Evolutionary conservation across 2,329 filamentous ascomycete species (phyloP).

Genomic region (Blastomyces parvus): DNA sequence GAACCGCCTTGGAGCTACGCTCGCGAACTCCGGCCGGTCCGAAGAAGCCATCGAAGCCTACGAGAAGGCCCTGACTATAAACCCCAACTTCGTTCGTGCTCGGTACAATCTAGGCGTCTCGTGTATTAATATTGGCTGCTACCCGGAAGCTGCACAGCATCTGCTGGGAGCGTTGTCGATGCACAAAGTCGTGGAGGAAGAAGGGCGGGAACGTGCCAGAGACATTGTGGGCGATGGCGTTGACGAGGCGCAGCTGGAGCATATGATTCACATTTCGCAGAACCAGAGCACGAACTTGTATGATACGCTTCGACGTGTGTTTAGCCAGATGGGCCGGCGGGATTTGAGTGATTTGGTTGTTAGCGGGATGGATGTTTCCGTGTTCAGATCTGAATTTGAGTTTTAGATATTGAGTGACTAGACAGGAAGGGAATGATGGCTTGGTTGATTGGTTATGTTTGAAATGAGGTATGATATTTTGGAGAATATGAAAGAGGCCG

Average conservation of each 20-base stretch:
- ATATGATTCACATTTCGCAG: slow-evolving; percentile 68
- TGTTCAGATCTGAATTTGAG: slow-evolving; percentile 83
- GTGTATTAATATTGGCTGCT: slow-evolving; percentile 96
- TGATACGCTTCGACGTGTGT: slow-evolving; percentile 88
- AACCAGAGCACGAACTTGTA: slow-evolving; percentile 96
- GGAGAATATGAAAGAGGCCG: not conserved
- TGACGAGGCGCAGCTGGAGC: slow-evolving; percentile 65
- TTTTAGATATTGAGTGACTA: slow-evolving; percentile 45
- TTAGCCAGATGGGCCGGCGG: slow-evolving; percentile 84
- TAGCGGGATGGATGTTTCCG: slow-evolving; percentile 79
- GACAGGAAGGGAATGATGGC: not conserved
- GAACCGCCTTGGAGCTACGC: slow-evolving; percentile 92
- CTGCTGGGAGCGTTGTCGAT: slow-evolving; percentile 84
- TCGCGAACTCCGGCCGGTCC: slow-evolving; percentile 84
- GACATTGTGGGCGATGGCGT: slow-evolving; percentile 61
- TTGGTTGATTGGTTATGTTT: not conserved
- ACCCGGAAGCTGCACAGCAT: slow-evolving; percentile 85
- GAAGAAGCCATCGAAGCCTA: slow-evolving; percentile 98
- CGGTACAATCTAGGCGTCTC: slow-evolving; percentile 93
- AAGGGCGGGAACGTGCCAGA: slow-evolving; percentile 70
- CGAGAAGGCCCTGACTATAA: slow-evolving; percentile 78
- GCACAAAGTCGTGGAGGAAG: slow-evolving; percentile 87
- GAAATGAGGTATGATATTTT: not conserved
- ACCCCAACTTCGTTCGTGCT: slow-evolving; percentile 93
- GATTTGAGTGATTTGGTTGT: slow-evolving; percentile 84